A percentile compares a stretch with the other conserved stretches of the same genome.
These are phyloP conservation scores for Durusdinium trenchii DNA, from an alignment of 73 alveolate species.

Conservation along the genomic window DNA sequence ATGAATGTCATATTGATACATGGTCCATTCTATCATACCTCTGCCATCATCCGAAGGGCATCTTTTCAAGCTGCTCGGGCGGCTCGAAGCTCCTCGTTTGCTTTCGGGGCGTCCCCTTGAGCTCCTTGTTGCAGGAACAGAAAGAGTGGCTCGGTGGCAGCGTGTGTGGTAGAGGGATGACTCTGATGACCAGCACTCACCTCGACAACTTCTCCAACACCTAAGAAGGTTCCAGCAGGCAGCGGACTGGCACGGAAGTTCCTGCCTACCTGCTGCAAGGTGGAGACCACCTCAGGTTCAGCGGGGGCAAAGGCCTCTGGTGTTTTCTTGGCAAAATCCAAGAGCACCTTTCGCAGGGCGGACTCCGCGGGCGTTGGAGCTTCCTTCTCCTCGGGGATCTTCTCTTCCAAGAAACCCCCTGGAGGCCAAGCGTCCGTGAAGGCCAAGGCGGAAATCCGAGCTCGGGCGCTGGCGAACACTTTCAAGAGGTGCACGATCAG, in stretches of 20 bases:
- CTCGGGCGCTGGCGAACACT: constrained; percentile 38
- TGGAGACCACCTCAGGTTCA: constrained; percentile 8
- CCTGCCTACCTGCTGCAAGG: neutral
- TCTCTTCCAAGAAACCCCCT: constrained; percentile 32
- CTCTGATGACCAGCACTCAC: constrained; percentile 73
- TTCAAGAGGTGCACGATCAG: constrained; percentile 46
- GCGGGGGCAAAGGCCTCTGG: constrained; percentile 51
- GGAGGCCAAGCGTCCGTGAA: constrained; percentile 49
- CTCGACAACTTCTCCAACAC: neutral
- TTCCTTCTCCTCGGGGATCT: constrained; percentile 18
- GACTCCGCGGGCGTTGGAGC: neutral
- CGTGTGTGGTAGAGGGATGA: constrained; percentile 80
- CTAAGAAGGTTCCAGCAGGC: neutral
- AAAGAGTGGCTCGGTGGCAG: constrained; percentile 61
- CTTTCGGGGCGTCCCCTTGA: constrained; percentile 4
- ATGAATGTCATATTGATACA: too few relatives aligned
- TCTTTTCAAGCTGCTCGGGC: neutral
- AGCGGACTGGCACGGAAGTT: constrained; percentile 28
- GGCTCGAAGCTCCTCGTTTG: constrained; percentile 62
- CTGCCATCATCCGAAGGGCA: too few relatives aligned
- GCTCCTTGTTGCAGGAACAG: constrained; percentile 49
- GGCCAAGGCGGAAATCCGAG: constrained; percentile 41
- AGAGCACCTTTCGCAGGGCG: neutral
- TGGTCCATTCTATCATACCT: too few relatives aligned
- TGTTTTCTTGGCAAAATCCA: neutral